Evolutionary conservation across 2,329 filamentous ascomycete genomes (phyloP).

Genomic region (Colletotrichum echinochloae): DNA sequence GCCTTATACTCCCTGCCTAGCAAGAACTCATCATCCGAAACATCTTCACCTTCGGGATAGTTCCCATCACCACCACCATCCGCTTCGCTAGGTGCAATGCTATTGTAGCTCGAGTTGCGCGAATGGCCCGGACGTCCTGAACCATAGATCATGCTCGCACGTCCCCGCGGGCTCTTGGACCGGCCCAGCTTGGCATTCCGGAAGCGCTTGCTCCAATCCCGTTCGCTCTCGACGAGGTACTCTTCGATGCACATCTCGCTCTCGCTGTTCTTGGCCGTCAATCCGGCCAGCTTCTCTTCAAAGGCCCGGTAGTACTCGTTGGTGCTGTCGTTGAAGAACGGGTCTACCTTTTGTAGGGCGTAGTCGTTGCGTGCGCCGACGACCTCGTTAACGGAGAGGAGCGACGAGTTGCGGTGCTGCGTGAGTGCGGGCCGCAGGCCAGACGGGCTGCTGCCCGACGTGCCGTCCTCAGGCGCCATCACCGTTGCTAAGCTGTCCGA

Average conservation of each 20-base stretch:
- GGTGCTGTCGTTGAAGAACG: conserved; percentile 74
- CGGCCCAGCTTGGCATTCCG: conserved; percentile 68
- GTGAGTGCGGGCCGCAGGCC: conserved; percentile 3
- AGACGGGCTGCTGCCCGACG: not conserved
- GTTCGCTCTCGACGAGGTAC: conserved; percentile 73
- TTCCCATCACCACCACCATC: not conserved
- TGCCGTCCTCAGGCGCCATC: not conserved
- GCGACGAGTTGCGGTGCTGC: conserved; percentile 27
- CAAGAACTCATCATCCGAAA: not conserved
- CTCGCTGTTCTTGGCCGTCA: conserved; percentile 62
- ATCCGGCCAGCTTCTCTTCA: conserved; percentile 47
- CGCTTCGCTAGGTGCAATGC: not conserved
- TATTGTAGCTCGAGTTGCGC: not conserved
- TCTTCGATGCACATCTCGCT: conserved; percentile 72
- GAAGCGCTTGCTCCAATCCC: conserved; percentile 72
- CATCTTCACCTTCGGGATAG: not conserved
- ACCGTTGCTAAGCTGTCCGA: not conserved
- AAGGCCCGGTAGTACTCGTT: conserved; percentile 71
- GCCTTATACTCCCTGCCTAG: not conserved
- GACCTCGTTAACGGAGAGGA: conserved; percentile 66
- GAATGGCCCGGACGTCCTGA: not conserved
- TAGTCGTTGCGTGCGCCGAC: conserved; percentile 71
- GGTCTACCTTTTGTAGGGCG: conserved; percentile 73
- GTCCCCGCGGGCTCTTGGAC: conserved; percentile 8
- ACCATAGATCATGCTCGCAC: not conserved